Evolutionary conservation across 2,329 filamentous ascomycete genomes (phyloP), one percentile per base, ranked within the genome.

Genomic region (Graphiopsis chlorocephala): DNA sequence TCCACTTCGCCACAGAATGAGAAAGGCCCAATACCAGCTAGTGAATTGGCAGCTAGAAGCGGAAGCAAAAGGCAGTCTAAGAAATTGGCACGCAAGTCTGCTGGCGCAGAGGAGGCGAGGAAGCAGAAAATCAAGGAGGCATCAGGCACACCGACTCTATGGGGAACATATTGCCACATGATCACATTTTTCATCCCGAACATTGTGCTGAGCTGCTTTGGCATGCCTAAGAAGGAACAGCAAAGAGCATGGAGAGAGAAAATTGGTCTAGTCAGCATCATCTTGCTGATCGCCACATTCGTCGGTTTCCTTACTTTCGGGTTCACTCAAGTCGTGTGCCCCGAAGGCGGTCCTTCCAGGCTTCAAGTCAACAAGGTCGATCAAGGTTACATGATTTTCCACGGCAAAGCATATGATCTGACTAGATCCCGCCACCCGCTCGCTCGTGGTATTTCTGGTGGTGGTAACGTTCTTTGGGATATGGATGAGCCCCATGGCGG

Each of bases 291-390:
- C 75, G 96, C 93, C 83, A 85, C 87, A 11, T 88, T 93, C 74
- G 94, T 99, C 56, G 95, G 95, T 74, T 99, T 94, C 80, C 82
- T 99, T 62, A 99, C 95, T 0, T 99, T 99, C 73, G 95, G 95
- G 52, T 99, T 99, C 79, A 98, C 92, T 4, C 86, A 90, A 66
- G 88, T 88, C 4, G 95, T 99, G 20, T 99, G 95, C 77, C 88
- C 90, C 17, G 78, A 80, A 2, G 89, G 92, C 10, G 86, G 88
- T 28, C 80, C 87, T 6, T 71, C 74, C 50, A 88, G 94, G 65
- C 81, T 98, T 63, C 89, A 88, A 68, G 85, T 92, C 75, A 98
- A 98, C 77, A 83, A 96, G 67, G 92, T 99, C 64, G 85, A 85
- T 61, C 77, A 74, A 7, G 92, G 92, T 14, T 97, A 92, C 80